Evolutionary conservation across 2,329 filamentous ascomycete species (phyloP), one percentile per base, ranked within the genome.

Genomic region (Epichloe sylvatica): DNA sequence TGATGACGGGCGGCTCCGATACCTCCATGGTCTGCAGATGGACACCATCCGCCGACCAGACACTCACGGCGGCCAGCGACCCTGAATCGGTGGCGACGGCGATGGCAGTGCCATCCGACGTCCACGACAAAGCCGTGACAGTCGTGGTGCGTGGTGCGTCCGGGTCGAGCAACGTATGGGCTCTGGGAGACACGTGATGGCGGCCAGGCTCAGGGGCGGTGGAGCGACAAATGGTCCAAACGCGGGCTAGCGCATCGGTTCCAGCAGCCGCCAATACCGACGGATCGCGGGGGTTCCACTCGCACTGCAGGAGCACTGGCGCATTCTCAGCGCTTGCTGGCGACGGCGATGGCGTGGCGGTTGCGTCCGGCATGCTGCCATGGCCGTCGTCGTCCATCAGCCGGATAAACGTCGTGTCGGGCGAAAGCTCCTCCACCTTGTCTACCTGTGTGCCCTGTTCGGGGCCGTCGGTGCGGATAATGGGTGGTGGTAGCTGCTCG

Each of bases 221-320:
- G 62, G 70, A 70, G 73, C 74, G 75, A 64, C 75, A 74, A 57
- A 83, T 65, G 54, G 76, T 81, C 79, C 80, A 83, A 68, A 83
- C 73, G 56, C 79, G 78, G 71, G 79, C 80, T 77, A 83, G 77
- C 67, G 79, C 77, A 71, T 83, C 80, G 64, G 78, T 82, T 60
- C 80, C 80, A 70, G 77, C 78, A 72, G 78, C 78, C 66, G 78
- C 80, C 72, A 83, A 72, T 67, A 80, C 70, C 52, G 74, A 77
- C 64, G 79, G 75, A 70, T 83, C 74, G 66, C 64, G 72, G 57
- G 80, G 80, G 71, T 77, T 81, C 77, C 78, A 83, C 72, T 81
- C 77, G 74, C 79, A 82, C 66, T 81, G 78, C 69, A 83, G 72
- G 65, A 83, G 68, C 60, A 81, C 73, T 62, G 79, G 77, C 66